Evolutionary conservation across 1,284 basidiomycete genomes (phyloP).

Genomic region (Laetiporus sulphureus): DNA sequence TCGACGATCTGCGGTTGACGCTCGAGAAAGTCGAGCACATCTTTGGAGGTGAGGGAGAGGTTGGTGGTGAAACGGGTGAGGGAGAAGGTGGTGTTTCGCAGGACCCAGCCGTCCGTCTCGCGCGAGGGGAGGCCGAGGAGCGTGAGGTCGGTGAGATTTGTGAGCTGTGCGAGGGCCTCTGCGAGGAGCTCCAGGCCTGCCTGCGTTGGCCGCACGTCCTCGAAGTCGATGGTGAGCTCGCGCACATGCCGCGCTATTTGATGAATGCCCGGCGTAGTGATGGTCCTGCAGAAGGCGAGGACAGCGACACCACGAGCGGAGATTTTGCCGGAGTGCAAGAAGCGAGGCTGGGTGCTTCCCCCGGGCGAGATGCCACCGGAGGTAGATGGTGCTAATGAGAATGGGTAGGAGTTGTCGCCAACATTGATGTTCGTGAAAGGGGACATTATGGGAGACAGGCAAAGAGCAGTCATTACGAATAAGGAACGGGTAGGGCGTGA

Average conservation of each 20-base stretch:
- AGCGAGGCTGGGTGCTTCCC: neutral
- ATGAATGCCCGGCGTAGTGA: slow-evolving; percentile 5
- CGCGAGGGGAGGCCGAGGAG: slow-evolving; percentile 8
- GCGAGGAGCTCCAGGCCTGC: slow-evolving; percentile 3
- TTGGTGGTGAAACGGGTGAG: slow-evolving; percentile 8
- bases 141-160: slow-evolving; percentile 8
- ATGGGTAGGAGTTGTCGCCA: too few relatives aligned
- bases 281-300: slow-evolving; percentile 8
- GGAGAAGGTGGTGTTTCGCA: slow-evolving; percentile 2
- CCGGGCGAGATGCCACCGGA: too few relatives aligned
- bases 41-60: slow-evolving; percentile 7
- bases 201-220: slow-evolving; percentile 4
- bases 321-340: slow-evolving; percentile 2
- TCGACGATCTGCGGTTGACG: slow-evolving; percentile 3
- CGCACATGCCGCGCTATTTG: slow-evolving; percentile 4
- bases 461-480: too few relatives aligned
- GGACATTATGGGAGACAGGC: too few relatives aligned
- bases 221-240: slow-evolving; percentile 6
- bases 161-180: slow-evolving; percentile 3
- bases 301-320: slow-evolving; percentile 3
- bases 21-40: slow-evolving; percentile 10
- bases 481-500: too few relatives aligned
- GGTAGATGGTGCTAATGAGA: too few relatives aligned
- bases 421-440: too few relatives aligned
- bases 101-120: slow-evolving; percentile 11